These are phyloP conservation scores for Paracoccidioides brasiliensis DNA, from an alignment of 2,329 filamentous ascomycete genomes.

Conservation along the genomic window DNA sequence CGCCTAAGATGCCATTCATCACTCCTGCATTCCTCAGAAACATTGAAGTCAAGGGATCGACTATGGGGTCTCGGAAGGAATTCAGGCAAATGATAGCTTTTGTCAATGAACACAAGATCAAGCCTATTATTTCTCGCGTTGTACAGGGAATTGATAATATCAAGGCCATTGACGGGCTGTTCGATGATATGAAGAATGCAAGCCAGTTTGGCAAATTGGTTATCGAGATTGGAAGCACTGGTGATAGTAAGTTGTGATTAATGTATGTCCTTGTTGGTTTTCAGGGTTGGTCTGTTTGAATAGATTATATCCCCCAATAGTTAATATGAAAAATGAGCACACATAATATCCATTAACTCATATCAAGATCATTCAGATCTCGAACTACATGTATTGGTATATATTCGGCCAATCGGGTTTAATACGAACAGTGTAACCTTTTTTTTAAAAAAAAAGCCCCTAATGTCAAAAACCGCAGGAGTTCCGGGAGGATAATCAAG, in stretches of 20 bases:
- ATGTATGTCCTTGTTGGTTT: neutral
- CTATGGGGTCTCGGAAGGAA: conserved; percentile 83
- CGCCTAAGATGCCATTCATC: conserved; percentile 71
- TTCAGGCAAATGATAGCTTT: conserved; percentile 86
- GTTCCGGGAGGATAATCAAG: too few relatives aligned
- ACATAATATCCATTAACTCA: too few relatives aligned
- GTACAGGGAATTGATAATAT: conserved; percentile 62
- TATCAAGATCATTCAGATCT: too few relatives aligned
- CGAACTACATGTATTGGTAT: too few relatives aligned
- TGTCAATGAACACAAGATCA: conserved; percentile 58
- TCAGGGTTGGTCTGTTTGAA: too few relatives aligned
- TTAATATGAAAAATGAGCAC: too few relatives aligned
- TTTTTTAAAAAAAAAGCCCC: too few relatives aligned
- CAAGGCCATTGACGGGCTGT: conserved; percentile 66
- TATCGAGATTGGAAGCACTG: conserved; percentile 30
- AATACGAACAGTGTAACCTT: too few relatives aligned
- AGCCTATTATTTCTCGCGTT: conserved; percentile 62
- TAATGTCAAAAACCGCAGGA: too few relatives aligned
- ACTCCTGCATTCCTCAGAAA: conserved; percentile 81
- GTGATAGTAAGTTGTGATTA: conserved; percentile 11
- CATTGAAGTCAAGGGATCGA: conserved; percentile 71
- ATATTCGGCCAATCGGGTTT: too few relatives aligned
- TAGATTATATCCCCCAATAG: too few relatives aligned
- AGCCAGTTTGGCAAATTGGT: conserved; percentile 90
- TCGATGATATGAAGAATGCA: conserved; percentile 75